These are phyloP conservation scores for Cercospora sp. DNA, from an alignment of 2,329 filamentous ascomycete genomes.

Conservation along the genomic window DNA sequence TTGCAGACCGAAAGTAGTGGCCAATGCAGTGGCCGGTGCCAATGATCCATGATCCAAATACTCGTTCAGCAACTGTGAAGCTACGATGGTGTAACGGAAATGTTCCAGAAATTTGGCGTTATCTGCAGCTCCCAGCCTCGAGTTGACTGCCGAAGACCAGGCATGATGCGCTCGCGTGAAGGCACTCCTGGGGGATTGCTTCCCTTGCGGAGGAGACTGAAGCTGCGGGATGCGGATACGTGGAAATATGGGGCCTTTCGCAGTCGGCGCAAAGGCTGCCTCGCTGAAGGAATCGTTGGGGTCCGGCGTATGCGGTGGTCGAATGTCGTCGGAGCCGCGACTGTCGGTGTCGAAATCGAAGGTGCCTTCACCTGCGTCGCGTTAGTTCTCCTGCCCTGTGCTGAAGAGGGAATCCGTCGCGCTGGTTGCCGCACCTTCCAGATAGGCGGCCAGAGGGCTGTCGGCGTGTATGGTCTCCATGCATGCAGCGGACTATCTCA, in stretches of 20 bases:
- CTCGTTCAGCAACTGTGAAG: slow-evolving; percentile 81
- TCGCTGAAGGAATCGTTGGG: slow-evolving; percentile 12
- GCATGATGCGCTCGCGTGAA: slow-evolving; percentile 48
- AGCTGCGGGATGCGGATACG: slow-evolving; percentile 26
- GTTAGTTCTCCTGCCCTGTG: background rate
- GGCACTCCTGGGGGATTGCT: slow-evolving; percentile 24
- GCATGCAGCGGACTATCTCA: slow-evolving; percentile 46
- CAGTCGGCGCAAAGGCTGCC: slow-evolving; percentile 42
- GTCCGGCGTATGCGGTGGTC: slow-evolving; percentile 4
- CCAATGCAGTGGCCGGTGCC: slow-evolving; percentile 32
- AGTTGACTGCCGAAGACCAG: slow-evolving; percentile 64
- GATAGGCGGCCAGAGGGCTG: slow-evolving; percentile 83
- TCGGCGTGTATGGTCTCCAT: slow-evolving; percentile 91
- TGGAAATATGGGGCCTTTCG: slow-evolving; percentile 19
- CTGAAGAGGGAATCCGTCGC: background rate
- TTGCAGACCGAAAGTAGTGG: slow-evolving; percentile 25
- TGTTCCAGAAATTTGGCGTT: slow-evolving; percentile 86
- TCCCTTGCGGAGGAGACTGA: slow-evolving; percentile 12
- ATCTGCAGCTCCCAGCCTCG: slow-evolving; percentile 72
- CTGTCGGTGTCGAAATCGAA: slow-evolving; percentile 28
- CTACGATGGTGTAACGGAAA: slow-evolving; percentile 90
- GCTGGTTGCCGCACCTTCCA: slow-evolving; percentile 68
- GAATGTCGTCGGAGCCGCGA: slow-evolving; percentile 16
- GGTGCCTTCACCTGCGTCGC: slow-evolving; percentile 35
- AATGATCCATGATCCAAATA: slow-evolving; percentile 51